Evolutionary conservation across 148 eudicot genomes (phyloP).

Genomic region (Cornus kousa): DNA sequence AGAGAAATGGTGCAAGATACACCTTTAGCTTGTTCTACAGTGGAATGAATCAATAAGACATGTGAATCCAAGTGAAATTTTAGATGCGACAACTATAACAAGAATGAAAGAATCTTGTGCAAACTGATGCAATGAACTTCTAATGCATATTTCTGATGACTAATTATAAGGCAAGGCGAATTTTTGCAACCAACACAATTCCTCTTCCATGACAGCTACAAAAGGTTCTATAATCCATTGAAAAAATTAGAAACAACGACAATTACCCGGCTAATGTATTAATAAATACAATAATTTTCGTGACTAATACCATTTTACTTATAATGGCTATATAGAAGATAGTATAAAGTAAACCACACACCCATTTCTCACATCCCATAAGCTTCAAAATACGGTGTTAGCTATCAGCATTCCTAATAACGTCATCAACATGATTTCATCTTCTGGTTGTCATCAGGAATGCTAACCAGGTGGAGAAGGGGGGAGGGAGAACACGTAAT

Average conservation of each 20-base stretch:
- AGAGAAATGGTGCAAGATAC: conserved; percentile 74
- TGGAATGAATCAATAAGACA: conserved; percentile 1
- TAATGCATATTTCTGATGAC: neutral
- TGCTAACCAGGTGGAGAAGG: neutral
- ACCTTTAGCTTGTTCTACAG: conserved; percentile 69
- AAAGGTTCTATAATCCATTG: neutral
- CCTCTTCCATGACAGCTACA: neutral
- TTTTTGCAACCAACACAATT: neutral
- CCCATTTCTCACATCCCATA: neutral
- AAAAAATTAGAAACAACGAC: neutral
- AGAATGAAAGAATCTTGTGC: neutral
- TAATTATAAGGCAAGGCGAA: neutral
- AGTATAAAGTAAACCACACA: neutral
- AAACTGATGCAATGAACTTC: neutral
- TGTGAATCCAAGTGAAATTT: neutral
- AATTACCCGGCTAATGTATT: too few relatives aligned
- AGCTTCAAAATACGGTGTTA: neutral
- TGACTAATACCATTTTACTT: neutral
- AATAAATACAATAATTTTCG: neutral
- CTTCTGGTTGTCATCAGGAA: neutral
- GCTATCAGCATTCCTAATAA: neutral
- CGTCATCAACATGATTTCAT: conserved; percentile 6
- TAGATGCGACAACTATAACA: neutral
- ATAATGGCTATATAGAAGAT: neutral
- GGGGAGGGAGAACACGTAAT: too few relatives aligned